Base-by-base conservation (phyloP, 1,284 basidiomycete genomes). In the Irpex lacteus region DNA sequence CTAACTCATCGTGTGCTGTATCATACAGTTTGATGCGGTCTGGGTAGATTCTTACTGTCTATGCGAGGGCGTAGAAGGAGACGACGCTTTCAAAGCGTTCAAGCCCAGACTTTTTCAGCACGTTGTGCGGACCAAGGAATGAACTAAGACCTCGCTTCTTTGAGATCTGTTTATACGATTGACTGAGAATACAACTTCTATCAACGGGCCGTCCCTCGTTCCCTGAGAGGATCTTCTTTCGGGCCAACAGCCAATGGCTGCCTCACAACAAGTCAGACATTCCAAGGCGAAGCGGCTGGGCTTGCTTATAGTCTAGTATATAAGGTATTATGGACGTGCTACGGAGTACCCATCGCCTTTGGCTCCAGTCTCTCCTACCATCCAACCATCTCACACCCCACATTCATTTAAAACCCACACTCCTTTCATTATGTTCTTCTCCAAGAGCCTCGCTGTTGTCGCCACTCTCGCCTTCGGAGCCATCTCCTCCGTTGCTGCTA, bases 351-450 rank as follows among this genome's bases (percentile, higher is more conserved):
- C 54, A 56, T 38, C 36, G 34, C 47, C 47, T 60, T 37, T 32
- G 49, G 13, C 32, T 37, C 40, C 47, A 37, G 57, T 18, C 9
- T 58, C 26, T 40, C 34, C 58, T 59, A 32, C 40, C 58, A 40
- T 26, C 26, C 36, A 36, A 19, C 5, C 60, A 40, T 54, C 32
- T 11, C 47, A 49, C 63, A 36, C 38, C 36, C 21, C 47, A 38
- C 40, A 62, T 21, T 21, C 55, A 60, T 44, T 62, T 60, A 26
- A 59, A 61, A 32, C 71, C 71, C 71, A 78, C 80, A 72, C 71
- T 79, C 80, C 64, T 78, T 81, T 72, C 62, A 70, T 72, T 72
- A 84, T 84, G 82, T 78, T 72, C 74, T 81, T 80, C 67, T 80
- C 82, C 75, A 72, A 68, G 69, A 70, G 72, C 71, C 60, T 78